Conservation (phyloP, 495 filamentous ascomycete species). For the Hamigera avellanea region DNA sequence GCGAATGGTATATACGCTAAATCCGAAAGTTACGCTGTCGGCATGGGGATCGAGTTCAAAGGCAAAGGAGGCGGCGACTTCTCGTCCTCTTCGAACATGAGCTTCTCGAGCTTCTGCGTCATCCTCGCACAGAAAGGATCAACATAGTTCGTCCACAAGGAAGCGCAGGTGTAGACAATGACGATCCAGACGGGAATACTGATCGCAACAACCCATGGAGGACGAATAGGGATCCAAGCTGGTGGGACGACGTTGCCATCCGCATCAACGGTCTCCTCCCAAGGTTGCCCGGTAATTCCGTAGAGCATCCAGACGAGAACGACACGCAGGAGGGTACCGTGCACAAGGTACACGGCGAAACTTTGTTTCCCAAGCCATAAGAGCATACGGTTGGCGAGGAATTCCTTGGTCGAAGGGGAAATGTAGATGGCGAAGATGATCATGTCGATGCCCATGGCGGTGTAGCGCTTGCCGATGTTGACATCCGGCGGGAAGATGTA, state of each 20-base stretch:
- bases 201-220: constrained; percentile 31
- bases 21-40: constrained; percentile 13
- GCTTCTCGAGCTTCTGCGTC: constrained; percentile 45
- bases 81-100: constrained; percentile 41
- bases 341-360: constrained; percentile 58
- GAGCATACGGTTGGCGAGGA: constrained; percentile 43
- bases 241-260: constrained; percentile 30
- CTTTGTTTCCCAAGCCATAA: constrained; percentile 58
- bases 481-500: constrained; percentile 46
- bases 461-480: constrained; percentile 39
- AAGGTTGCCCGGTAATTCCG: constrained; percentile 40
- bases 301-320: constrained; percentile 56
- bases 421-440: constrained; percentile 46
- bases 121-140: constrained; percentile 51
- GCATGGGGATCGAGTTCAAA: constrained; percentile 22
- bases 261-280: constrained; percentile 33
- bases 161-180: constrained; percentile 43
- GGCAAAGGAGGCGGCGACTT: constrained; percentile 32
- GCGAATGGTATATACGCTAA: too few relatives aligned
- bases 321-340: constrained; percentile 51
- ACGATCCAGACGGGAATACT: constrained; percentile 46
- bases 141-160: constrained; percentile 54
- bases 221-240: constrained; percentile 25
- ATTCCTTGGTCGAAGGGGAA: constrained; percentile 40
- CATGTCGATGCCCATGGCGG: constrained; percentile 47